phyloP scores from a whole-genome alignment of 1,139 yeast species.

The Tardiomyces blankii region DNA sequence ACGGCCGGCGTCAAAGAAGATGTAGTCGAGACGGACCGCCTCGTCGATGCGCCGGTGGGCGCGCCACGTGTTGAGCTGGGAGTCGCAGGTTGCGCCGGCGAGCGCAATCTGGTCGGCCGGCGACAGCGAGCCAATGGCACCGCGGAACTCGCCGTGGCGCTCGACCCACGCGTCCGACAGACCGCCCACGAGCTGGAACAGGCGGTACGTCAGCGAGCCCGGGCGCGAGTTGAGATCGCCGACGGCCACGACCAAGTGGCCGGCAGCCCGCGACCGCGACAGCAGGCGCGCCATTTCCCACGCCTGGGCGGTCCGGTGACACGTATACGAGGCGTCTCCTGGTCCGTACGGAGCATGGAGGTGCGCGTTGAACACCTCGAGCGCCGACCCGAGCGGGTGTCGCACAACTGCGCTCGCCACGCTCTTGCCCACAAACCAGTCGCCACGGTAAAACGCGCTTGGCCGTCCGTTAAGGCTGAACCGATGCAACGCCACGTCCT shows the following conservation, averaged over 20 bases:
- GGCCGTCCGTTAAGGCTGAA: conserved; percentile 93
- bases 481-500: conserved; percentile 62
- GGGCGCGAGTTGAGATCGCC: conserved; percentile 92
- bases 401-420: conserved; percentile 63
- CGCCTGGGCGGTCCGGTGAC: conserved; percentile 91
- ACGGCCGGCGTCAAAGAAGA: conserved; percentile 51
- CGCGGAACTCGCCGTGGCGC: conserved; percentile 38
- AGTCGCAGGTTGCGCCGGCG: conserved; percentile 89
- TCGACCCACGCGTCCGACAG: conserved; percentile 79
- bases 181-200: conserved; percentile 60
- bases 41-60: conserved; percentile 46
- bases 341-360: conserved; percentile 95
- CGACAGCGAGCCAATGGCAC: conserved; percentile 37
- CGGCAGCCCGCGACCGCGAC: conserved; percentile 51
- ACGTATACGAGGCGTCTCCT: conserved; percentile 83
- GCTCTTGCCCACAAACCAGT: conserved; percentile 94
- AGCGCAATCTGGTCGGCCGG: conserved; percentile 56
- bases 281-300: conserved; percentile 82
- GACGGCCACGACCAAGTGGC: conserved; percentile 77
- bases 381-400: conserved; percentile 41
- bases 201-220: conserved; percentile 67
- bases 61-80: conserved; percentile 81
- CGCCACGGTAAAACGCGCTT: conserved; percentile 88
- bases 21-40: conserved; percentile 88
- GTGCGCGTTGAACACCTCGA: conserved; percentile 82